Conservation (phyloP, 441 rosid species). For the Brassica hybrid region DNA sequence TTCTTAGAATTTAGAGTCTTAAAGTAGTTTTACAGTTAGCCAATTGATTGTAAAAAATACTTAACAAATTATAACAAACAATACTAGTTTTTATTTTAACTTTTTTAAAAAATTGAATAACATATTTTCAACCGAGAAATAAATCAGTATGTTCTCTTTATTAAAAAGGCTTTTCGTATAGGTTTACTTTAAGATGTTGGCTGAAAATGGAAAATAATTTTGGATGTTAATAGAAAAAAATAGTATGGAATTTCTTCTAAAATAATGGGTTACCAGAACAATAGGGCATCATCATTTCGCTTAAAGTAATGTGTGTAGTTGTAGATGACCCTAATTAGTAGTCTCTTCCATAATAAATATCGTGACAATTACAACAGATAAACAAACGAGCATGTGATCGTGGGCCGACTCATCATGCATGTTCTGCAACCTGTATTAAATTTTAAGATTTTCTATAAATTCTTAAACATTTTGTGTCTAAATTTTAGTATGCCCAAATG, state of each 20-base stretch:
- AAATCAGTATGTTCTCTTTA: background rate
- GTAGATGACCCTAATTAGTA: background rate
- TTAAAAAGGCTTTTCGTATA: background rate
- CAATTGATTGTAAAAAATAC: background rate
- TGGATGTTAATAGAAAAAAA: background rate
- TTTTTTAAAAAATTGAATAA: too few relatives aligned
- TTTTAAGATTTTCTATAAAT: background rate
- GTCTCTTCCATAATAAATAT: background rate
- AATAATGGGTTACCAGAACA: background rate
- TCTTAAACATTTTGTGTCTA: background rate
- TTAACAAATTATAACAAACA: background rate
- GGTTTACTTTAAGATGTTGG: background rate
- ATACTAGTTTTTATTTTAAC: background rate
- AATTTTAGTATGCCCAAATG: too few relatives aligned
- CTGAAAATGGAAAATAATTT: background rate
- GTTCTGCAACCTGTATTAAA: background rate
- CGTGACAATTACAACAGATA: background rate
- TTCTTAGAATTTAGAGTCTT: background rate
- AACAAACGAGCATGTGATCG: background rate
- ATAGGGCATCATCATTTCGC: background rate
- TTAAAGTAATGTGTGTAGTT: background rate
- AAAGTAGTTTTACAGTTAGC: background rate
- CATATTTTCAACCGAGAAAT: background rate
- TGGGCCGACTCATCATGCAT: background rate
- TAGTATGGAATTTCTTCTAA: background rate